Percentiles rank a stretch among this genome's conserved stretches.
phyloP scores from a whole-genome alignment of 2,329 filamentous ascomycete species.

The Elsinoe arachidis region DNA sequence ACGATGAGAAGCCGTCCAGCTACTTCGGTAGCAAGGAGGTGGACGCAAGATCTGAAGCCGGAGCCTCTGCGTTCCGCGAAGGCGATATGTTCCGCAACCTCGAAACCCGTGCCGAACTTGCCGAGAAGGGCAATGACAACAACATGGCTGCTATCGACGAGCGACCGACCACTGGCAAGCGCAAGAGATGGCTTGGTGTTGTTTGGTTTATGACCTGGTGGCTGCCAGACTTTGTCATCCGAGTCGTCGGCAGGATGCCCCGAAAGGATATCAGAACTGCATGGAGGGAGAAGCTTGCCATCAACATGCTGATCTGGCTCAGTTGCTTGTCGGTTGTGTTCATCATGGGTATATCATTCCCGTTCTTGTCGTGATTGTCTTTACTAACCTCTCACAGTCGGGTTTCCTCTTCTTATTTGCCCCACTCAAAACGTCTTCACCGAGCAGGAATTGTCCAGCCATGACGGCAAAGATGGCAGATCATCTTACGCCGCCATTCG shows the following conservation, averaged over 20 bases:
- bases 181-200: constrained; percentile 83
- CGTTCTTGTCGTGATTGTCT: neutral
- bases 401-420: constrained; percentile 81
- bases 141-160: constrained; percentile 86
- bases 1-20: constrained; percentile 66
- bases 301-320: constrained; percentile 96
- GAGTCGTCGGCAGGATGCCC: constrained; percentile 69
- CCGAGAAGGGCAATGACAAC: constrained; percentile 88
- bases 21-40: constrained; percentile 76
- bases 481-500: constrained; percentile 71
- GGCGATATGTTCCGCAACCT: constrained; percentile 98
- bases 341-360: constrained; percentile 53
- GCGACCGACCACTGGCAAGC: constrained; percentile 63
- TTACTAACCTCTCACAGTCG: constrained; percentile 38
- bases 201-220: constrained; percentile 81
- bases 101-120: constrained; percentile 87
- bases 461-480: constrained; percentile 61
- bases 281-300: constrained; percentile 95
- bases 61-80: constrained; percentile 77
- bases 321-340: constrained; percentile 70
- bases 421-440: constrained; percentile 86
- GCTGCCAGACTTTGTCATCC: constrained; percentile 75
- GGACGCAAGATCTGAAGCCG: constrained; percentile 84
- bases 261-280: constrained; percentile 87
- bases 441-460: constrained; percentile 61